Conservation (phyloP, 2,329 filamentous ascomycete genomes). For the Exophiala sp. region DNA sequence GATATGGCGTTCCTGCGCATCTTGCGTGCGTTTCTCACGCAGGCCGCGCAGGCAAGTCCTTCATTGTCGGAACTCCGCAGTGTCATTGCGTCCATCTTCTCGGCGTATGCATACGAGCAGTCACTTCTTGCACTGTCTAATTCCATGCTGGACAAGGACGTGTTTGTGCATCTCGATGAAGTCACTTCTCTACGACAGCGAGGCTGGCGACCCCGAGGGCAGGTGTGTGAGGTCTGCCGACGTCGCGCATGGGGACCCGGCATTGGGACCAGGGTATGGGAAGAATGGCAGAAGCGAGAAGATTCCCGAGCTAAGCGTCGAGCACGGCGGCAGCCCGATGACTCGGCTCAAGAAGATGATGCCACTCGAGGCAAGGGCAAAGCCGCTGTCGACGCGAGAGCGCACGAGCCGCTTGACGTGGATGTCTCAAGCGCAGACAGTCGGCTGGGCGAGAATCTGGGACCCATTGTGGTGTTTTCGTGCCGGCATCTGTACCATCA, state of each 20-base stretch:
- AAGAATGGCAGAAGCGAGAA: constrained; percentile 66
- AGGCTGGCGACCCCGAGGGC: constrained; percentile 82
- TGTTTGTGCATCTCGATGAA: constrained; percentile 75
- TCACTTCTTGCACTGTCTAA: constrained; percentile 81
- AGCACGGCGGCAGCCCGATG: constrained; percentile 5
- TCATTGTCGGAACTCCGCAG: constrained; percentile 79
- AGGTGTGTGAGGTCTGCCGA: constrained; percentile 81
- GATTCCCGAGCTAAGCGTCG: constrained; percentile 30
- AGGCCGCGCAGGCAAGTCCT: constrained; percentile 73
- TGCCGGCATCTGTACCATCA: constrained; percentile 47
- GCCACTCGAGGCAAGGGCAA: constrained; percentile 23
- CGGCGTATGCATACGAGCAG: constrained; percentile 92
- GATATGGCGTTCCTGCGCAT: constrained; percentile 82
- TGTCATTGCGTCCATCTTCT: constrained; percentile 83
- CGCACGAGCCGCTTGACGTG: constrained; percentile 8
- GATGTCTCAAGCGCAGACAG: constrained; percentile 5
- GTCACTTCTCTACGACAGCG: constrained; percentile 68
- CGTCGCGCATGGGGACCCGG: constrained; percentile 83
- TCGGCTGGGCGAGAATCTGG: constrained; percentile 8
- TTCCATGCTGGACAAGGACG: constrained; percentile 75
- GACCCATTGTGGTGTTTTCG: constrained; percentile 42
- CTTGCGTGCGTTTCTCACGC: constrained; percentile 77
- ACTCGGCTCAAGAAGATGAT: constrained; percentile 15
- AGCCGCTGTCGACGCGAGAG: constrained; percentile 14
- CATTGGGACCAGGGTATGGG: constrained; percentile 68